Evolutionary conservation across 495 filamentous ascomycete species (phyloP).

Genomic region (Podospora bellae-mahoneyi): DNA sequence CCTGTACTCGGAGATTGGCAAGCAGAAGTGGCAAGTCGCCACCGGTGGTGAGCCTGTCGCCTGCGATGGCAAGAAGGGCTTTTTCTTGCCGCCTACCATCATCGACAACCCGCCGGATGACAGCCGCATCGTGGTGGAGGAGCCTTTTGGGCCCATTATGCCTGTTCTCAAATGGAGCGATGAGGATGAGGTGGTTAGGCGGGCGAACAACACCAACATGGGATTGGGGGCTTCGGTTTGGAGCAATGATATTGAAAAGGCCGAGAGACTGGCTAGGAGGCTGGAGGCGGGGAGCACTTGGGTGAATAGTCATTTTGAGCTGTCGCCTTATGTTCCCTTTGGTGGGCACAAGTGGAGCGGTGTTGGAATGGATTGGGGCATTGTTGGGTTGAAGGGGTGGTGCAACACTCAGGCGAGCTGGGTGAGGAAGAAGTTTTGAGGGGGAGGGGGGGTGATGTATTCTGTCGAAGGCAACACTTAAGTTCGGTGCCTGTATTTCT

Average conservation of each 20-base stretch:
- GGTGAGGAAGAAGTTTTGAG: constrained; percentile 18
- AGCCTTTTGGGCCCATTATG: constrained; percentile 55
- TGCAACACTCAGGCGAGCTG: constrained; percentile 43
- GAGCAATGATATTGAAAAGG: constrained; percentile 48
- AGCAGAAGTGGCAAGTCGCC: constrained; percentile 40
- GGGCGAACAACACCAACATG: constrained; percentile 50
- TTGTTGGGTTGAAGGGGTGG: constrained; percentile 48
- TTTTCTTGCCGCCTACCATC: constrained; percentile 43
- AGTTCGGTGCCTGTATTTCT: too few relatives aligned
- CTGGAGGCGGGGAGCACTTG: constrained; percentile 55
- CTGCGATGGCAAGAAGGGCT: constrained; percentile 31
- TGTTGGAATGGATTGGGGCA: constrained; percentile 54
- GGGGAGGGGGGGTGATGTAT: too few relatives aligned
- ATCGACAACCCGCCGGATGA: constrained; percentile 45
- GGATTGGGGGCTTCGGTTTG: constrained; percentile 56
- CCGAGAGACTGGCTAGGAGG: constrained; percentile 43
- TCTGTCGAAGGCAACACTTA: too few relatives aligned
- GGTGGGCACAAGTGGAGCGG: constrained; percentile 58
- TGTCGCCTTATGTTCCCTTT: constrained; percentile 45
- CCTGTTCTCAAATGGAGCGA: constrained; percentile 52
- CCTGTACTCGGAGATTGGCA: constrained; percentile 39
- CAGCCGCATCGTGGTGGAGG: constrained; percentile 39
- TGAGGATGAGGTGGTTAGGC: constrained; percentile 52
- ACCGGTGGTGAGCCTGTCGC: constrained; percentile 24
- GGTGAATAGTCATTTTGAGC: constrained; percentile 49